These are phyloP conservation scores for Neurospora hispaniola DNA, from an alignment of 495 filamentous ascomycete species.

Conservation along the genomic window DNA sequence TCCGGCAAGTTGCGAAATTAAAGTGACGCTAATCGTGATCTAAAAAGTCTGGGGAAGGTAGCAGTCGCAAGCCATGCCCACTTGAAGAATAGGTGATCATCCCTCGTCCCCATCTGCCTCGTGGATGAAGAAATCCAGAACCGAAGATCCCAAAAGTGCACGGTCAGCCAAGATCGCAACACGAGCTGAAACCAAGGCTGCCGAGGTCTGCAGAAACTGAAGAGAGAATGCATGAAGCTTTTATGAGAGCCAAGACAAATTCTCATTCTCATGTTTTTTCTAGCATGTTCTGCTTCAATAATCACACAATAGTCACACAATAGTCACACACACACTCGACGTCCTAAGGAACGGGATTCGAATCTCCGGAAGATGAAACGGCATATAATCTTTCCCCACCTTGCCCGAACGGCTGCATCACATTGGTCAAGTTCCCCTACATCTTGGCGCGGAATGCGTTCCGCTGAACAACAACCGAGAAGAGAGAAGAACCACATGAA, in stretches of 20 bases:
- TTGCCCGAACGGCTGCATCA: too few relatives aligned
- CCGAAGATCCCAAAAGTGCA: background rate
- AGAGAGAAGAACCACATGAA: background rate
- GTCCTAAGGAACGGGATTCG: background rate
- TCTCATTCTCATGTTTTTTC: background rate
- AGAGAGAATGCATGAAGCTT: background rate
- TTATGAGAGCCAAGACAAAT: background rate
- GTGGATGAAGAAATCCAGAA: background rate
- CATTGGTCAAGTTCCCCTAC: too few relatives aligned
- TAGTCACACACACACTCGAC: background rate
- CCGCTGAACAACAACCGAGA: background rate
- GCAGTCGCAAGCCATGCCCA: background rate
- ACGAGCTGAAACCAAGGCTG: background rate
- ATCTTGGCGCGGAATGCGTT: too few relatives aligned
- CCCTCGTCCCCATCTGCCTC: background rate
- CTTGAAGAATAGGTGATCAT: background rate
- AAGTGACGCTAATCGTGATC: background rate
- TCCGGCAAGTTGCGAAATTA: background rate
- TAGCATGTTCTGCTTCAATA: background rate
- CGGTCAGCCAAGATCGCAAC: background rate
- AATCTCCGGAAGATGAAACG: too few relatives aligned
- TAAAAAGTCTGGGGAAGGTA: background rate
- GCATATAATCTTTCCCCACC: too few relatives aligned
- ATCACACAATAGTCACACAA: background rate
- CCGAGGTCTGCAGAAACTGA: background rate